Evolutionary conservation across 2,329 filamentous ascomycete species (phyloP).

Genomic region (Ascomycota sp.): DNA sequence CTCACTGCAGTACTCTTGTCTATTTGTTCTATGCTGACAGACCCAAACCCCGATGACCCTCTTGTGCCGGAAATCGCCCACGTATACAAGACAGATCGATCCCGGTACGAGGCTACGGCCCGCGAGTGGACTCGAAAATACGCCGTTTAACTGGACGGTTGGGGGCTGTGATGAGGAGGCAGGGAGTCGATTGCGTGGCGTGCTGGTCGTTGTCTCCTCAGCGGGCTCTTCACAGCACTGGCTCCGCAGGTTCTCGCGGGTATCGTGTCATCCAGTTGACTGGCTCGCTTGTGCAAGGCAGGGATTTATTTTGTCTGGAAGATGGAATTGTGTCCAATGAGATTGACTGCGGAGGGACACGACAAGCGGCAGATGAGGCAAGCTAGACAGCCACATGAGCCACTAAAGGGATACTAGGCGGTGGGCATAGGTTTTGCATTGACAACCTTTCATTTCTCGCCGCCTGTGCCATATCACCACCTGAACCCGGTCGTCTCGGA

Average conservation of each 20-base stretch:
- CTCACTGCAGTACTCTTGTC: slow-evolving; percentile 60
- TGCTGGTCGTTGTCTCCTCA: slow-evolving; percentile 6
- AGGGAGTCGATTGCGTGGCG: slow-evolving; percentile 9
- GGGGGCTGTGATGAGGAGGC: slow-evolving; percentile 2
- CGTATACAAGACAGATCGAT: slow-evolving; percentile 97
- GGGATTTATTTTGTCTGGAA: background rate
- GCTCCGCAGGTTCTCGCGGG: background rate
- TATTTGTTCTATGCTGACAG: slow-evolving; percentile 99
- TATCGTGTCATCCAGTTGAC: background rate
- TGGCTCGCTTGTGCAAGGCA: no score
- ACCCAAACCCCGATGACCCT: slow-evolving; percentile 97
- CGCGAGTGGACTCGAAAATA: slow-evolving; percentile 99
- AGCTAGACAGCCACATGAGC: slow-evolving; percentile 17
- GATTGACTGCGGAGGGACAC: slow-evolving; percentile 7
- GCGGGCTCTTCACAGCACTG: background rate
- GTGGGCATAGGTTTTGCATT: slow-evolving; percentile 17
- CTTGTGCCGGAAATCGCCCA: slow-evolving; percentile 97
- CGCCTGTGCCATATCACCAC: background rate
- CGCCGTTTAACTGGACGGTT: slow-evolving; percentile 45
- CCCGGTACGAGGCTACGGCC: slow-evolving; percentile 88
- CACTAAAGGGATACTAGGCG: slow-evolving; percentile 16
- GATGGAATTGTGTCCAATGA: slow-evolving; percentile 4
- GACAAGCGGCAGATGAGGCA: slow-evolving; percentile 9
- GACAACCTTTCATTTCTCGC: slow-evolving; percentile 6
- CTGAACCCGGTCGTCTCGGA: no score